A percentile compares a stretch with the other conserved stretches of the same genome.
These are phyloP conservation scores for Mycena alexandri DNA, from an alignment of 768 basidiomycete species.

Conservation along the genomic window DNA sequence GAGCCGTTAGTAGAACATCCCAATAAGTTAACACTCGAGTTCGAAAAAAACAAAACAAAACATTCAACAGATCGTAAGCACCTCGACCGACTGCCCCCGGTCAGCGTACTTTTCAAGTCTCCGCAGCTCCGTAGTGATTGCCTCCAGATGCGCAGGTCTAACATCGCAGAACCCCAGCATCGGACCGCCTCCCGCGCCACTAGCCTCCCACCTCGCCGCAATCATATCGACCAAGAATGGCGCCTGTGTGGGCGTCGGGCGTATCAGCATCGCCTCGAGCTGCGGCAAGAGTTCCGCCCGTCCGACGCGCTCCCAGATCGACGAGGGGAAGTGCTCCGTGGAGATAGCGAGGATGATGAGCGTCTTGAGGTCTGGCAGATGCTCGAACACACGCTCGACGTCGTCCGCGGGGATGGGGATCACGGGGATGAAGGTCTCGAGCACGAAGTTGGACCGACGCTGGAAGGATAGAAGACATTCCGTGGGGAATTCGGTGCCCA, in stretches of 20 bases:
- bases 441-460: conserved; percentile 13
- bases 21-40: no score
- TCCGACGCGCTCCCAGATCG: conserved; percentile 25
- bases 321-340: conserved; percentile 21
- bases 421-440: conserved; percentile 6
- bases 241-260: conserved; percentile 10
- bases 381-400: conserved; percentile 1
- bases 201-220: conserved; percentile 20
- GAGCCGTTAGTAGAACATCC: no score
- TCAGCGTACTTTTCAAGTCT: conserved; percentile 18
- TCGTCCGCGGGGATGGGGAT: not conserved
- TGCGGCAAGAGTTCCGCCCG: conserved; percentile 11
- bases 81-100: not conserved
- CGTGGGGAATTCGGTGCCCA: not conserved
- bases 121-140: conserved; percentile 9
- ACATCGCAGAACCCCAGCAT: conserved; percentile 3
- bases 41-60: no score
- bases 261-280: conserved; percentile 8
- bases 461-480: conserved; percentile 3
- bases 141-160: conserved; percentile 13
- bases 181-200: not conserved
- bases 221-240: conserved; percentile 21
- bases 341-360: not conserved
- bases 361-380: not conserved
- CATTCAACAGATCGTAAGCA: conserved; percentile 8